Evolutionary conservation across 257 asterid species (phyloP).

Genomic region (Mentha longifolia): DNA sequence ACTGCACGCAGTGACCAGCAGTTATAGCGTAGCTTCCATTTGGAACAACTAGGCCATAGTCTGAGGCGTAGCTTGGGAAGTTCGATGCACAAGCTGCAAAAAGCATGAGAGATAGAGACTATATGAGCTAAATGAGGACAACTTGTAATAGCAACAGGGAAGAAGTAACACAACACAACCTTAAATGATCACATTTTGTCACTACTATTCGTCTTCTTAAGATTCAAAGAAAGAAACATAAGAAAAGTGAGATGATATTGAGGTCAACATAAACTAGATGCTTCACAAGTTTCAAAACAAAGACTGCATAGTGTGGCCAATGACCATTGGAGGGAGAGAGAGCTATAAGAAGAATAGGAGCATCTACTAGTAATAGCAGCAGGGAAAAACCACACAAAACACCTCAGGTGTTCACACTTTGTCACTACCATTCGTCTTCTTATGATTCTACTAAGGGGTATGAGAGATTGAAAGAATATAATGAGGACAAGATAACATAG

Average conservation of each 20-base stretch:
- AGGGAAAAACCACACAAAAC: no score
- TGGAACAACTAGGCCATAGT: slow-evolving; percentile 81
- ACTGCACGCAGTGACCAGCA: slow-evolving; percentile 91
- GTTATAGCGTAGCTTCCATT: slow-evolving; percentile 93
- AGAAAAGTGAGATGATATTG: neutral
- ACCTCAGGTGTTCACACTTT: no score
- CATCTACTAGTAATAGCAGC: no score
- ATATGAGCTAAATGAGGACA: neutral
- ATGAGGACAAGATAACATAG: no score
- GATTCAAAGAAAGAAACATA: neutral
- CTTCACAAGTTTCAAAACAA: neutral
- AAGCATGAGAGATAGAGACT: neutral
- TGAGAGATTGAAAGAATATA: no score
- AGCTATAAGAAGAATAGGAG: no score
- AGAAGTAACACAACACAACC: neutral
- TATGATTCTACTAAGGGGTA: no score
- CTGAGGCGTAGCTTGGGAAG: slow-evolving; percentile 70
- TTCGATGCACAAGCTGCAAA: slow-evolving; percentile 89
- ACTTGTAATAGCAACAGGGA: neutral
- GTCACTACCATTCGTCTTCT: no score
- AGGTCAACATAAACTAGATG: neutral
- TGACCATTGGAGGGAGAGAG: no score
- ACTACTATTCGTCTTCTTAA: neutral
- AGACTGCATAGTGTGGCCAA: neutral
- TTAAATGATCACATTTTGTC: neutral